These are phyloP conservation scores for Dothideomycetes sp. DNA, from an alignment of 2,329 filamentous ascomycete genomes.

Conservation along the genomic window DNA sequence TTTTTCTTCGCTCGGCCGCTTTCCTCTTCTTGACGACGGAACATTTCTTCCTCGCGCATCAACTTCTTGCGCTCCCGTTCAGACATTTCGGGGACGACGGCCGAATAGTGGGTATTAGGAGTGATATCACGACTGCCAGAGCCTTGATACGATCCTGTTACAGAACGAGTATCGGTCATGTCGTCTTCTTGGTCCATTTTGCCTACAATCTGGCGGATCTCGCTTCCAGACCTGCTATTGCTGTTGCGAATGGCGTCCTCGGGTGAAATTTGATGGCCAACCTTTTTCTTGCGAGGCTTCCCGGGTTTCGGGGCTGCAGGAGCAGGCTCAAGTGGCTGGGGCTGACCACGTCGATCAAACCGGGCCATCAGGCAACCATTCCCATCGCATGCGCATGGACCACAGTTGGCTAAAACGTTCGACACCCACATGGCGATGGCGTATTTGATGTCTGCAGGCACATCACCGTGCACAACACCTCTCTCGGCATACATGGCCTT, in stretches of 20 bases:
- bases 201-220: constrained; percentile 39
- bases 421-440: constrained; percentile 57
- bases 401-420: constrained; percentile 65
- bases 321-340: constrained; percentile 17
- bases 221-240: constrained; percentile 52
- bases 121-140: constrained; percentile 53
- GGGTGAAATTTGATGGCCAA: constrained; percentile 42
- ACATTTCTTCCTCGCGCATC: constrained; percentile 53
- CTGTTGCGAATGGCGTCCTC: constrained; percentile 43
- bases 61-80: constrained; percentile 55
- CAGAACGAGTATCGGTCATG: constrained; percentile 46
- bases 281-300: constrained; percentile 41
- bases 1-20: constrained; percentile 41
- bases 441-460: constrained; percentile 28
- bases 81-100: constrained; percentile 44
- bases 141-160: constrained; percentile 47
- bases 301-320: constrained; percentile 24
- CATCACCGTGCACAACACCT: constrained; percentile 4
- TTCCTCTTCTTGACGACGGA: constrained; percentile 51
- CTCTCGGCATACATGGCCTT: constrained; percentile 12
- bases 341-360: constrained; percentile 25
- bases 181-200: constrained; percentile 43
- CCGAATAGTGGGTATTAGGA: constrained; percentile 45
- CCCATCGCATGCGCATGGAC: constrained; percentile 64
- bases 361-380: constrained; percentile 27